Conservation (phyloP, 192 early-diverging fungal genomes). For the Irineochytrium annulatum region DNA sequence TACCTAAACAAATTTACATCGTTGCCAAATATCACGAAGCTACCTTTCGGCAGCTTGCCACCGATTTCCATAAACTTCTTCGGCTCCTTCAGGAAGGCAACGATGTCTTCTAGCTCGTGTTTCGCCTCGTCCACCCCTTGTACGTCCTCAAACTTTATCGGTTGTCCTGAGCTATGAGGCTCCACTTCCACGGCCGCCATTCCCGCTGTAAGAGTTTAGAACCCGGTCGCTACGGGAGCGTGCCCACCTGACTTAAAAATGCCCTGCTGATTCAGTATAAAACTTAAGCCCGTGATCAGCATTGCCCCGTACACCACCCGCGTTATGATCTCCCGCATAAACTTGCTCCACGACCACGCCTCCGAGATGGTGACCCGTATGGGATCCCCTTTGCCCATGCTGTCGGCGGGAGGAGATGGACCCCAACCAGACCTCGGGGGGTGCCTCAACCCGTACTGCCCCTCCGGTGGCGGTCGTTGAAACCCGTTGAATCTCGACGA, state of each 20-base stretch:
- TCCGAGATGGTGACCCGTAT: constrained; percentile 50
- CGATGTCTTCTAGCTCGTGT: constrained; percentile 92
- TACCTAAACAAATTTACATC: constrained; percentile 24
- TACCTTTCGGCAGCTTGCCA: constrained; percentile 93
- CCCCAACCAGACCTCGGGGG: not conserved
- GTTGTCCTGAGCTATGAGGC: constrained; percentile 42
- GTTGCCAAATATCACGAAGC: constrained; percentile 8
- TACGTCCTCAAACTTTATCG: constrained; percentile 87
- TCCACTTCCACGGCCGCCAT: constrained; percentile 44
- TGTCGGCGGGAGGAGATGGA: not conserved
- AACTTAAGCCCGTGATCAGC: constrained; percentile 48
- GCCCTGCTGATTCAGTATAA: constrained; percentile 54
- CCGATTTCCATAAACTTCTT: constrained; percentile 87
- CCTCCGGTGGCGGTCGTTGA: constrained; percentile 9
- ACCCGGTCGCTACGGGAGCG: not conserved
- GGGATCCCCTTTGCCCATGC: constrained; percentile 21
- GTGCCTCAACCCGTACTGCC: not conserved
- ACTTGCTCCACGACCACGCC: constrained; percentile 56
- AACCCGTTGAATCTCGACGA: not conserved
- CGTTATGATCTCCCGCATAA: constrained; percentile 39
- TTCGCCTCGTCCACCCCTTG: constrained; percentile 99
- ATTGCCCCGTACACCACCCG: constrained; percentile 41
- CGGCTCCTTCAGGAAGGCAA: constrained; percentile 92
- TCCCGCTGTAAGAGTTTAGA: constrained; percentile 13
- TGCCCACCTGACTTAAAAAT: constrained; percentile 46